Evolutionary conservation across 768 basidiomycete species (phyloP).

Genomic region (Sporobolomyces pararoseus): DNA sequence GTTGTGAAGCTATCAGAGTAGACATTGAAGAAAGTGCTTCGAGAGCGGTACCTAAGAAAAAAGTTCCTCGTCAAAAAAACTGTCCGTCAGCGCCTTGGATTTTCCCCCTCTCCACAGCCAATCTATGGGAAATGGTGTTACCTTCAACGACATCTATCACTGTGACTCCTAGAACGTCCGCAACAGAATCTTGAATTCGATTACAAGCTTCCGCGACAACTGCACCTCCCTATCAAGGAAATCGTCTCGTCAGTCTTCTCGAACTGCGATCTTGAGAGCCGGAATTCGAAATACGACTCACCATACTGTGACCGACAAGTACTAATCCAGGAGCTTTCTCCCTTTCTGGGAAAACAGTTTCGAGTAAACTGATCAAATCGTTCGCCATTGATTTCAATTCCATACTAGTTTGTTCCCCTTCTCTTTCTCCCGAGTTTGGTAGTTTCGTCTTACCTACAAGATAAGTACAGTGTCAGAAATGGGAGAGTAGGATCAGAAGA

Average conservation of each 20-base stretch:
- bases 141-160: slow-evolving; percentile 90
- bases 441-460: slow-evolving; percentile 64
- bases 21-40: slow-evolving; percentile 94
- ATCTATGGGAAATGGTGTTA: too few species aligned
- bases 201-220: slow-evolving; percentile 73
- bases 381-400: slow-evolving; percentile 66
- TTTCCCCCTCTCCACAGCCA: too few species aligned
- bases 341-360: slow-evolving; percentile 66
- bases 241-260: too few species aligned
- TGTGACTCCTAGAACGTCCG: slow-evolving; percentile 65
- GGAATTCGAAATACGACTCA: slow-evolving; percentile 1
- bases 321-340: slow-evolving; percentile 65
- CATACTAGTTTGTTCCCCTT: slow-evolving; percentile 54
- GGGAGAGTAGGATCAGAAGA: background rate
- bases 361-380: slow-evolving; percentile 70
- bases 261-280: background rate
- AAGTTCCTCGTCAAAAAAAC: too few species aligned
- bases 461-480: background rate
- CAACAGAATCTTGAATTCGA: slow-evolving; percentile 63
- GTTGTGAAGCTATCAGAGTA: slow-evolving; percentile 74
- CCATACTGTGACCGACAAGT: slow-evolving; percentile 92
- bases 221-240: slow-evolving; percentile 86
- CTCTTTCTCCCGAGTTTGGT: slow-evolving; percentile 51
- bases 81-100: too few species aligned
- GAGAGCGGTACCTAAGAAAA: slow-evolving; percentile 70